phyloP scores from a whole-genome alignment of 2,329 filamentous ascomycete species.

The Chaetomiaceae sp. region DNA sequence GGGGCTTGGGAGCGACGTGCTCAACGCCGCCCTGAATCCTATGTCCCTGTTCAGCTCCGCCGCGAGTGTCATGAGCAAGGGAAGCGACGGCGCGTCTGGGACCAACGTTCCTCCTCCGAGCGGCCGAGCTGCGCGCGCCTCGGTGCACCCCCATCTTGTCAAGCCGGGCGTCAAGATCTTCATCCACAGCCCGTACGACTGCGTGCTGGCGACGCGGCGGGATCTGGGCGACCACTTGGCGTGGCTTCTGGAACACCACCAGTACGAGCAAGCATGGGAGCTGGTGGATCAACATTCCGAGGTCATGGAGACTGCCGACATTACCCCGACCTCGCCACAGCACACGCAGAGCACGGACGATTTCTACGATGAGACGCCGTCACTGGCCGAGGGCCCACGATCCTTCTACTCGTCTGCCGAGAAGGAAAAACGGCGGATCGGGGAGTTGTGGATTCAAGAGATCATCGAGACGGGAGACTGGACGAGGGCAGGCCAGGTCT shows the following conservation, averaged over 20 bases:
- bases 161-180: slow-evolving; percentile 69
- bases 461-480: slow-evolving; percentile 72
- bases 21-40: slow-evolving; percentile 87
- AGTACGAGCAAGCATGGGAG: slow-evolving; percentile 83
- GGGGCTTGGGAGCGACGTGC: slow-evolving; percentile 69
- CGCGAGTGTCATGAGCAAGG: slow-evolving; percentile 65
- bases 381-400: slow-evolving; percentile 56
- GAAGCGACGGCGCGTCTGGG: slow-evolving; percentile 54
- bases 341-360: slow-evolving; percentile 45
- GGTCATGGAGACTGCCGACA: slow-evolving; percentile 45
- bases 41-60: slow-evolving; percentile 81
- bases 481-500: slow-evolving; percentile 71
- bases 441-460: slow-evolving; percentile 89
- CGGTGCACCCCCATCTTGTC: slow-evolving; percentile 51
- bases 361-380: slow-evolving; percentile 70
- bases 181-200: slow-evolving; percentile 94
- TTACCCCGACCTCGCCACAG: slow-evolving; percentile 36
- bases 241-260: slow-evolving; percentile 79
- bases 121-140: slow-evolving; percentile 27
- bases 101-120: slow-evolving; percentile 40
- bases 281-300: slow-evolving; percentile 86
- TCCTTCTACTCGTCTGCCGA: slow-evolving; percentile 63
- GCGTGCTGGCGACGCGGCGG: slow-evolving; percentile 83
- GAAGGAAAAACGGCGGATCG: slow-evolving; percentile 84
- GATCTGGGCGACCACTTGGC: slow-evolving; percentile 79